Evolutionary conservation across 495 filamentous ascomycete species (phyloP), one percentile per base, ranked within the genome.

Genomic region (Oleoguttula mirabilis): DNA sequence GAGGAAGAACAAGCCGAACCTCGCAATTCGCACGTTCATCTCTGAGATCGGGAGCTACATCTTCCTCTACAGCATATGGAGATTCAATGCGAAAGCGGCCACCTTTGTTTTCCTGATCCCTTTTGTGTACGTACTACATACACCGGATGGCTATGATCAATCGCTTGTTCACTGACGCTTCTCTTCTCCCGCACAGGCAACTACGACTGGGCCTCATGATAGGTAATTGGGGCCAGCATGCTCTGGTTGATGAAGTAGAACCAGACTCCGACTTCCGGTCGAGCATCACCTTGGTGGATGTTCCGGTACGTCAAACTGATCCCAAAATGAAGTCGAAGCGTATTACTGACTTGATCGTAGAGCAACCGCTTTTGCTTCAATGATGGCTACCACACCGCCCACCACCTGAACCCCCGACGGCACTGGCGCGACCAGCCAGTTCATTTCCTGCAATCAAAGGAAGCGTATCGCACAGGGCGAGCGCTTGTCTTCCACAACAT

Each of bases 221-320:
- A 10, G 80, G 80, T 1, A 84, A 84, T 52, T 84, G 77, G 76
- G 80, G 76, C 19, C 80, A 84, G 45, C 80, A 84, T 54, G 79
- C 79, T 4, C 69, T 84, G 21, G 79, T 84, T 4, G 80, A 84
- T 47, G 71, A 79, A 12, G 58, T 64, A 11, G 76, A 82, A 28
- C 80, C 80, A 0, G 67, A 74, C 36, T 82, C 77, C 6, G 79
- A 83, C 52, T 82, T 76, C 41, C 64, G 77, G 4, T 78, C 75
- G 0, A 82, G 76, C 50, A 80, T 83, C 46, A 84, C 80, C 3
- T 50, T 84, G 34, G 77, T 84, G 40, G 80, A 84, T 56, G 77
- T 82, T 7, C 60, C 77, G 10, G 79, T 83, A 67, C 59, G 74
- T 63, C 39, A n/a, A n/a, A n/a, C n/a, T n/a, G n/a, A n/a, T n/a